Evolutionary conservation across 108 stramenopile genomes (phyloP).

Genomic region (Discostella pseudostelligera): DNA sequence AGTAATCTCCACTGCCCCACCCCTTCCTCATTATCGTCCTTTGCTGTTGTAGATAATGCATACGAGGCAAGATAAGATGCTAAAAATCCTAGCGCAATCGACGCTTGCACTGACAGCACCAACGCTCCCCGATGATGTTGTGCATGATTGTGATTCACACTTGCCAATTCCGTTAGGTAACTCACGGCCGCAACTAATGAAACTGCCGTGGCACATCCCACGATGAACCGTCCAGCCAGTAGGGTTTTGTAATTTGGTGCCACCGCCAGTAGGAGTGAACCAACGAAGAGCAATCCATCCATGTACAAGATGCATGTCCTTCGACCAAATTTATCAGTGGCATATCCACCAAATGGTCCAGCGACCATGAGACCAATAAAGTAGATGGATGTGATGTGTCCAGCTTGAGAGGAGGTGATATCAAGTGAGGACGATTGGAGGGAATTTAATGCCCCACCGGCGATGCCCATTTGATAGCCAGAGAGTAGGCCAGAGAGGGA

Average conservation of each 20-base stretch:
- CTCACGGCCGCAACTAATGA: conserved; percentile 39
- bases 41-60: conserved; percentile 11
- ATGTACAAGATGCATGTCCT: conserved; percentile 26
- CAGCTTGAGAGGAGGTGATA: conserved; percentile 34
- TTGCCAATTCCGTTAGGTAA: conserved; percentile 41
- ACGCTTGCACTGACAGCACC: conserved; percentile 43
- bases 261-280: conserved; percentile 20
- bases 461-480: conserved; percentile 44
- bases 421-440: conserved; percentile 42
- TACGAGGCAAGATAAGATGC: conserved; percentile 38
- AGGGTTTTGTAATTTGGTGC: conserved; percentile 33
- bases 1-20: conserved; percentile 59
- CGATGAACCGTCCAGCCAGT: conserved; percentile 36
- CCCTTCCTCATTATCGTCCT: conserved; percentile 15
- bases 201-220: conserved; percentile 39
- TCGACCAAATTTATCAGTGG: conserved; percentile 40
- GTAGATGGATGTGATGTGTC: conserved; percentile 36
- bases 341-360: conserved; percentile 37
- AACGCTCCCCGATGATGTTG: conserved; percentile 38
- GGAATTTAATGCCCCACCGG: conserved; percentile 35
- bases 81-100: conserved; percentile 42
- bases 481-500: conserved; percentile 51
- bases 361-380: conserved; percentile 46
- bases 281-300: conserved; percentile 39
- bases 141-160: conserved; percentile 29